Base-by-base conservation (phyloP, 306 rosid genomes). In the Corylus avellana region DNA sequence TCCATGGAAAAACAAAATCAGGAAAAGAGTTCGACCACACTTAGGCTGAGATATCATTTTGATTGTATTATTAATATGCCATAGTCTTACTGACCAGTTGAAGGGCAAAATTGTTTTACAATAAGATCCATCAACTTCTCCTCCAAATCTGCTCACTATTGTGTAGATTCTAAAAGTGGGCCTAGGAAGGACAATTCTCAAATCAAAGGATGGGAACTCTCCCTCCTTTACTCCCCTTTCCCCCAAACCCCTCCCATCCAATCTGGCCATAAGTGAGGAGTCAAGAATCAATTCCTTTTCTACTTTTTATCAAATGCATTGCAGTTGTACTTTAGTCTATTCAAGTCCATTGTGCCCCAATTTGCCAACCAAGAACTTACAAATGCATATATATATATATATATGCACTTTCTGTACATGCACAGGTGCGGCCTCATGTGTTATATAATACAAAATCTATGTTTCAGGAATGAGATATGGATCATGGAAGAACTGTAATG, bases 1-100 rank as follows among this genome's bases (percentile, higher is more conserved):
- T 72, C 74, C 54, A 61, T 42, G 17, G 64, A 82, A 25, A 27
- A 66, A 42, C 66, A 72, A 70, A 75, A 63, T 63, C 64, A 62
- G 54, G 51, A 27, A 75, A 69, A 17, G 18, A 8, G 8, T 18
- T 70, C 46, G 70, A 64, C 44, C 35, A 10, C 46, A 48, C 12
- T 29, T n/a, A 58, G 37, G 64, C 9, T 22, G 6, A 58, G 4
- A 22, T 22, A 58, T 58, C 32, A 58, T 10, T 66, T 56, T 42
- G 79, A 42, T 80, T 77, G 37, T 7, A 4, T 37, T 54, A 80
- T 75, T 72, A 61, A 44, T 46, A 42, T 35, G 67, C 20, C 72
- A 71, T 12, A 18, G 10, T 59, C 86, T 62, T 42, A 2, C 13
- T 59, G 12, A 12, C 13, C 12, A 59, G 39, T 59, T 59, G 66